Evolutionary conservation across 352 stramenopile genomes (phyloP).

Genomic region (Phytophthora vignae): DNA sequence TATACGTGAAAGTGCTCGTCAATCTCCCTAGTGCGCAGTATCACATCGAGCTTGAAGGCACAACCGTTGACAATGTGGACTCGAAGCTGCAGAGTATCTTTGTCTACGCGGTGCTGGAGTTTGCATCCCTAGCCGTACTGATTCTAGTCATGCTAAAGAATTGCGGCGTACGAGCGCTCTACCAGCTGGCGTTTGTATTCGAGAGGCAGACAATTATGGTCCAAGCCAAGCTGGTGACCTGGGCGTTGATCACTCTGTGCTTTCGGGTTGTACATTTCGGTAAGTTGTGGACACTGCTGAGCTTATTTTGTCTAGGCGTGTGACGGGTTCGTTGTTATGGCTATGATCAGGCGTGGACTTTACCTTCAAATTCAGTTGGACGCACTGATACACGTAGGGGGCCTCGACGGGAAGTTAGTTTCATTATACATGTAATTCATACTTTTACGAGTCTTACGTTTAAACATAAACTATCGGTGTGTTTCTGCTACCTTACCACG

Average conservation of each 20-base stretch:
- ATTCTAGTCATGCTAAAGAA: slow-evolving; percentile 25
- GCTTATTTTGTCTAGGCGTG: background rate
- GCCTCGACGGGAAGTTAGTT: no score
- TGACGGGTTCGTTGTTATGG: background rate
- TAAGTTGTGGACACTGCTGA: background rate
- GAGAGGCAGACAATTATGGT: slow-evolving; percentile 34
- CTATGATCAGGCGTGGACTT: background rate
- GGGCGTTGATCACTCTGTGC: slow-evolving; percentile 25
- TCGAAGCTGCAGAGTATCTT: slow-evolving; percentile 6
- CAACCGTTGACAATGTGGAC: slow-evolving; percentile 18
- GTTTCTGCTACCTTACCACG: no score
- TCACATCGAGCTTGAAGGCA: slow-evolving; percentile 22
- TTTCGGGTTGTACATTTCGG: slow-evolving; percentile 11
- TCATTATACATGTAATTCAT: no score
- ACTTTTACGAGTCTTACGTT: no score
- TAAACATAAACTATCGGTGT: no score
- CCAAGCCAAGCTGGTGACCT: slow-evolving; percentile 30
- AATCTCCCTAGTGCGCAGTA: slow-evolving; percentile 38
- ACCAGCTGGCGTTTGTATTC: slow-evolving; percentile 47
- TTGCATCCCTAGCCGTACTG: slow-evolving; percentile 37
- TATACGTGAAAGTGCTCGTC: slow-evolving; percentile 3
- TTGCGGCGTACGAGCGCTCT: slow-evolving; percentile 30
- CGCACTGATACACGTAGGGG: background rate
- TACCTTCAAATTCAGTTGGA: background rate
- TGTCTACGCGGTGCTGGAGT: slow-evolving; percentile 36